These are phyloP conservation scores for Calophaca sinica DNA, from an alignment of 306 rosid species.

Conservation along the genomic window DNA sequence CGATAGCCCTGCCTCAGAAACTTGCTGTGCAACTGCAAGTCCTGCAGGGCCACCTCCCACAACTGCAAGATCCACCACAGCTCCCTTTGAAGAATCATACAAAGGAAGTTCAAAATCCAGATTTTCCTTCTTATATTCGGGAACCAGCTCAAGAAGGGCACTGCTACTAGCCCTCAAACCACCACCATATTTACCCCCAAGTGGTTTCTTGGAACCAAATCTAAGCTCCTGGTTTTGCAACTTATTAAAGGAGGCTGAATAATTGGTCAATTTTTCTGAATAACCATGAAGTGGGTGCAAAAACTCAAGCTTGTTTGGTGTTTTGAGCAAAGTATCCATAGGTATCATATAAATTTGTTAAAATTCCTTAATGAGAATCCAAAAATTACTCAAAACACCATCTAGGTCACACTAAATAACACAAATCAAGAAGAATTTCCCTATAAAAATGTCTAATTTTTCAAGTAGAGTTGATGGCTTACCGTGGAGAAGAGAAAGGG, in stretches of 20 bases:
- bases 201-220: constrained; percentile 64
- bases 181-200: constrained; percentile 51
- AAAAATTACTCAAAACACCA: constrained; percentile 43
- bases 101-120: constrained; percentile 91
- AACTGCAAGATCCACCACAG: constrained; percentile 88
- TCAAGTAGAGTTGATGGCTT: constrained; percentile 43
- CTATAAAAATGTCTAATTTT: constrained; percentile 11
- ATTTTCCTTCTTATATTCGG: constrained; percentile 87
- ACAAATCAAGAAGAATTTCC: background rate
- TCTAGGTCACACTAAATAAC: constrained; percentile 41
- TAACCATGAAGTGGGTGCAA: constrained; percentile 82
- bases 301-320: constrained; percentile 81
- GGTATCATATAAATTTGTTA: constrained; percentile 36
- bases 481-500: constrained; percentile 50
- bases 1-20: constrained; percentile 92
- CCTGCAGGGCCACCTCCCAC: constrained; percentile 99
- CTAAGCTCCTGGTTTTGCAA: constrained; percentile 67
- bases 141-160: constrained; percentile 94
- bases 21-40: constrained; percentile 97
- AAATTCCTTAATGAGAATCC: constrained; percentile 40
- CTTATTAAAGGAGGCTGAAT: constrained; percentile 54
- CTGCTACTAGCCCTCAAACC: constrained; percentile 62
- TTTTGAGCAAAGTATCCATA: constrained; percentile 95
- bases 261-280: constrained; percentile 67
- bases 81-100: constrained; percentile 78